Percentiles rank a stretch among this genome's conserved stretches.
Conservation (phyloP, 352 stramenopile species). For the Lagenidium giganteum region DNA sequence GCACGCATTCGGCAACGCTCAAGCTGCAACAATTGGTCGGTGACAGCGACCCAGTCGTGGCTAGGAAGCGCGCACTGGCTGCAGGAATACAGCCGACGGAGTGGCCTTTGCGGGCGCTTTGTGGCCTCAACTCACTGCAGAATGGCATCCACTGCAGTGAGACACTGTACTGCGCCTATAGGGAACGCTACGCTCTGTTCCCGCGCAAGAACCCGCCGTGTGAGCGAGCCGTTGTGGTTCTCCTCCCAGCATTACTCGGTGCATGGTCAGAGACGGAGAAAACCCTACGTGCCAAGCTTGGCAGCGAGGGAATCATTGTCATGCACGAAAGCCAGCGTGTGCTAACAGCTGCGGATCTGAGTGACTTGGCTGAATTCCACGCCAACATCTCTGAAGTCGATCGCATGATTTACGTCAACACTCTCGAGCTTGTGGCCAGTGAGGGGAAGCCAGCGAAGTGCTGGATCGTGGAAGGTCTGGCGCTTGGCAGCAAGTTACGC, state of each 20-base stretch:
- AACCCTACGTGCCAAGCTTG: conserved; percentile 25
- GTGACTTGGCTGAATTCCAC: conserved; percentile 9
- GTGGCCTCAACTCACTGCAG: conserved; percentile 45
- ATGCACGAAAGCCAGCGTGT: conserved; percentile 4
- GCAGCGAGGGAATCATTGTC: conserved; percentile 17
- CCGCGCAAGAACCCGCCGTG: conserved; percentile 12
- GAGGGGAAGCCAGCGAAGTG: no score
- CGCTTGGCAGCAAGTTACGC: conserved; percentile 31
- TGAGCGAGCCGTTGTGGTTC: conserved; percentile 28
- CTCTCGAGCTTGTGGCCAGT: conserved; percentile 1
- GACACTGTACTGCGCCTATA: conserved; percentile 35
- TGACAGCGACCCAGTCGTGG: conserved; percentile 34
- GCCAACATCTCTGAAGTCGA: neutral
- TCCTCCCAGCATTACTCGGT: conserved; percentile 32
- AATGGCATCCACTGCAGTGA: conserved; percentile 72
- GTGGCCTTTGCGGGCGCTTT: conserved; percentile 66
- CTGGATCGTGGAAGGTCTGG: conserved; percentile 46
- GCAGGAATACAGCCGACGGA: conserved; percentile 28
- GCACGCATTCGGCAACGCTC: conserved; percentile 20
- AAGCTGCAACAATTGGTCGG: conserved; percentile 54
- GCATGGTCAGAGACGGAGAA: conserved; percentile 19
- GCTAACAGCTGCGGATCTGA: conserved; percentile 11
- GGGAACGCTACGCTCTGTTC: conserved; percentile 72
- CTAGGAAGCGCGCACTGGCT: conserved; percentile 35
- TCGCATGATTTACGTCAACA: neutral